phyloP scores from a whole-genome alignment of 805 yeast species.

The Lipomyces lipofer region DNA sequence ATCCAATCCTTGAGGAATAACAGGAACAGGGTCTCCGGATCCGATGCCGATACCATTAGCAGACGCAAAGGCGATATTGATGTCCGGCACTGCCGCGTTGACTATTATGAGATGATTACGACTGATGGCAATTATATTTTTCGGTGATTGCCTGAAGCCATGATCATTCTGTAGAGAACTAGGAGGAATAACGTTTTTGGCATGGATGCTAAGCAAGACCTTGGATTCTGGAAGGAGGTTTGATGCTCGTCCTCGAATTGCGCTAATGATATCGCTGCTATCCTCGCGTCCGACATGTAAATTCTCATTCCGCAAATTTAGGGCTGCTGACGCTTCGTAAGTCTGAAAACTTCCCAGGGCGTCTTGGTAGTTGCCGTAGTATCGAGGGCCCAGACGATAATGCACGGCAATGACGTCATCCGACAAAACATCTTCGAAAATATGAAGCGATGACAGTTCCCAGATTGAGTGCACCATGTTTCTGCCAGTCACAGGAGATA shows the following conservation, averaged over 20 bases:
- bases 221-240: slow-evolving; percentile 27
- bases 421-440: slow-evolving; percentile 31
- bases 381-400: slow-evolving; percentile 33
- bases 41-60: slow-evolving; percentile 25
- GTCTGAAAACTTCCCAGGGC: slow-evolving; percentile 34
- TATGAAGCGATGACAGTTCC: slow-evolving; percentile 29
- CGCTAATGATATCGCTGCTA: slow-evolving; percentile 30
- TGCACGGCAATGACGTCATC: slow-evolving; percentile 32
- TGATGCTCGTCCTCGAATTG: slow-evolving; percentile 32
- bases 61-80: slow-evolving; percentile 26
- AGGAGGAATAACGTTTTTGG: slow-evolving; percentile 26
- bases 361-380: slow-evolving; percentile 35
- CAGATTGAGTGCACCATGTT: slow-evolving; percentile 22
- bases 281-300: slow-evolving; percentile 23
- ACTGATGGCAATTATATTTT: slow-evolving; percentile 17
- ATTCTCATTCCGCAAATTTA: slow-evolving; percentile 31
- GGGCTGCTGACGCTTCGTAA: slow-evolving; percentile 34
- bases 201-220: slow-evolving; percentile 29
- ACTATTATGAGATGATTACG: slow-evolving; percentile 24
- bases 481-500: slow-evolving; percentile 20
- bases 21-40: slow-evolving; percentile 28
- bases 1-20: slow-evolving; percentile 27
- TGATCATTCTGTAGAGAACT: slow-evolving; percentile 15
- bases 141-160: slow-evolving; percentile 23
- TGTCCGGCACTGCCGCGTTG: slow-evolving; percentile 29